Conservation (phyloP, 176 grass and related monocot genomes). For the Elymus sibiricus region DNA sequence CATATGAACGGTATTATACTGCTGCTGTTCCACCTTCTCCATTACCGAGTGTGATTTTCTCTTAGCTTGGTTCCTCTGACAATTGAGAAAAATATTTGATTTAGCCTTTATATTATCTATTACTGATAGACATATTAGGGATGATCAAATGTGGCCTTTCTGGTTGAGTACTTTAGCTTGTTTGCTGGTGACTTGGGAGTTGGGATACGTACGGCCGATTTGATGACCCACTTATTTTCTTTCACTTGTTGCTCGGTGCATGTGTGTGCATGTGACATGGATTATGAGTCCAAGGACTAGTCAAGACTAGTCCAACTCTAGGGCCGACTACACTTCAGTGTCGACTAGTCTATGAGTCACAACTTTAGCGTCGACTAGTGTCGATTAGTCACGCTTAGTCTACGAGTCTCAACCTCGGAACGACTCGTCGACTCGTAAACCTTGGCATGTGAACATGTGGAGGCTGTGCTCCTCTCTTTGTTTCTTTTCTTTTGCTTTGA, state of each 20-base stretch:
- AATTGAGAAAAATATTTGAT: neutral
- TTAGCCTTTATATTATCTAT: neutral
- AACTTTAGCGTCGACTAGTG: no score
- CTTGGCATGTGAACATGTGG: no score
- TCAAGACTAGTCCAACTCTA: no score
- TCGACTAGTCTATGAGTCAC: no score
- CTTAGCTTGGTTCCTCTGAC: neutral
- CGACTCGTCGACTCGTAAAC: no score
- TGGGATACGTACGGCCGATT: constrained; percentile 14
- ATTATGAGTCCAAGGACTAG: no score
- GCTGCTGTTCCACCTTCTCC: neutral
- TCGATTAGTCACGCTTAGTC: no score
- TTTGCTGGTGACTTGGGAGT: constrained; percentile 5
- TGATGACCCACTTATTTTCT: constrained; percentile 12
- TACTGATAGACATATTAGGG: neutral
- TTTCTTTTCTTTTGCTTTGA: constrained; percentile 27
- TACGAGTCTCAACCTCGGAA: no score
- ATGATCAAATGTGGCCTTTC: constrained; percentile 10
- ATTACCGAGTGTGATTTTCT: neutral
- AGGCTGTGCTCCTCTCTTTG: constrained; percentile 23
- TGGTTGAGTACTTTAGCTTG: constrained; percentile 21
- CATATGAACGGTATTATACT: constrained; percentile 45
- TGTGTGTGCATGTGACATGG: no score
- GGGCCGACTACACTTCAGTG: no score
- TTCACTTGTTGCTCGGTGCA: constrained; percentile 26